phyloP scores from a whole-genome alignment of 1,139 yeast species.

The Yarrowia galli region DNA sequence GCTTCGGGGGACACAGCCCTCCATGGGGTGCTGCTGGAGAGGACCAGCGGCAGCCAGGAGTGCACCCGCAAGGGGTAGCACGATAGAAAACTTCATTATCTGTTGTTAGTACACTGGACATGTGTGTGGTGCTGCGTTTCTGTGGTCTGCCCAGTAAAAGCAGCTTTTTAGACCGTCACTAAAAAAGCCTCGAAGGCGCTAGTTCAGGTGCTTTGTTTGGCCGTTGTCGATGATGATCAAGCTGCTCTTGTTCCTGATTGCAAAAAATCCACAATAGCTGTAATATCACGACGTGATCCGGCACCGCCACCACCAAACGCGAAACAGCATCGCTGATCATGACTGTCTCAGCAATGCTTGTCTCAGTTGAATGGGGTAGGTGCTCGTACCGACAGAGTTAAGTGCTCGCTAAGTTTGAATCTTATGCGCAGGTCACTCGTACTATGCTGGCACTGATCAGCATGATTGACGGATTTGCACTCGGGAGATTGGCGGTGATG shows the following conservation, averaged over 20 bases:
- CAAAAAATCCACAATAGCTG: too few relatives aligned
- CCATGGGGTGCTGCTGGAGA: constrained; percentile 27
- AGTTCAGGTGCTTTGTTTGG: too few relatives aligned
- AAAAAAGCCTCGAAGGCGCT: too few relatives aligned
- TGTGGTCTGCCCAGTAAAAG: too few relatives aligned
- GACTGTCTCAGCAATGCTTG: neutral
- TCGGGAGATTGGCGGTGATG: constrained; percentile 17
- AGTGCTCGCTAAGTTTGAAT: constrained; percentile 2
- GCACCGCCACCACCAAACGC: neutral
- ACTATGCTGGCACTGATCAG: constrained; percentile 5
- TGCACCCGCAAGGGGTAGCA: constrained; percentile 34
- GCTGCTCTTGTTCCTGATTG: too few relatives aligned
- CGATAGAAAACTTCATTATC: constrained; percentile 25
- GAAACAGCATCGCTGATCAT: neutral
- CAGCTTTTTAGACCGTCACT: too few relatives aligned
- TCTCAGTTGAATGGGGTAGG: neutral
- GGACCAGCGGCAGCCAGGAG: constrained; percentile 26
- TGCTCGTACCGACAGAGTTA: constrained; percentile 3
- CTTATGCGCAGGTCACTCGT: constrained; percentile 12
- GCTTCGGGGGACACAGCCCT: constrained; percentile 28
- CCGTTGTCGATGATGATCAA: too few relatives aligned
- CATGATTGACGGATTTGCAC: constrained; percentile 19
- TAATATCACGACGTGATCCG: too few relatives aligned
- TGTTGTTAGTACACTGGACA: neutral
- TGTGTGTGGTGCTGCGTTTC: too few relatives aligned